These are phyloP conservation scores for Stylosanthes scabra DNA, from an alignment of 331 rosid genomes.

Conservation along the genomic window DNA sequence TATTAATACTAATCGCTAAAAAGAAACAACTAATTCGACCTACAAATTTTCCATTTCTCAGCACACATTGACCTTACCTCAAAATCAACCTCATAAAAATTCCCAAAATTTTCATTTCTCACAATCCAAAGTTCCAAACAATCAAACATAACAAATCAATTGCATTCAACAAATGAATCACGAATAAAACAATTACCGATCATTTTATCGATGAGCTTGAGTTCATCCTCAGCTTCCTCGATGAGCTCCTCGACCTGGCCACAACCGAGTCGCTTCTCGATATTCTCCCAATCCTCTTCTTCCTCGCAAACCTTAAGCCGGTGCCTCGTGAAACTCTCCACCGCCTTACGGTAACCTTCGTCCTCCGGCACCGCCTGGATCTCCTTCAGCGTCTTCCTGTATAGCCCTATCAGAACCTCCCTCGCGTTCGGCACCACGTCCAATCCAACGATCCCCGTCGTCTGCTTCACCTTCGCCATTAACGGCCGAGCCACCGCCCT, in stretches of 20 bases:
- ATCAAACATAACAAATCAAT: neutral
- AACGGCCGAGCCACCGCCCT: slow-evolving; percentile 84
- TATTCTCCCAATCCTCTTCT: slow-evolving; percentile 79
- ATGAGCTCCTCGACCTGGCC: slow-evolving; percentile 97
- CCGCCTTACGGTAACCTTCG: slow-evolving; percentile 92
- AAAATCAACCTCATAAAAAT: too few relatives aligned
- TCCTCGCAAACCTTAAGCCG: slow-evolving; percentile 77
- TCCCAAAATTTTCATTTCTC: neutral
- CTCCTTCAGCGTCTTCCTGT: slow-evolving; percentile 80
- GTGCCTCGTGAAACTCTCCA: slow-evolving; percentile 76
- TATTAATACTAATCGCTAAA: too few relatives aligned
- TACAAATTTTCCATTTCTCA: too few relatives aligned
- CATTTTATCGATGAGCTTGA: slow-evolving; percentile 75
- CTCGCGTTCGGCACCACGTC: slow-evolving; percentile 90
- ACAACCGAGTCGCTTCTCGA: slow-evolving; percentile 74
- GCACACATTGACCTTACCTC: too few relatives aligned
- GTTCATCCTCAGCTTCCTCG: slow-evolving; percentile 90
- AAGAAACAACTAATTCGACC: too few relatives aligned
- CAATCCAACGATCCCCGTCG: slow-evolving; percentile 87
- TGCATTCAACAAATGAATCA: neutral
- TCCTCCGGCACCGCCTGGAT: slow-evolving; percentile 86
- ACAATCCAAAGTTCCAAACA: neutral
- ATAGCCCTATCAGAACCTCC: slow-evolving; percentile 75
- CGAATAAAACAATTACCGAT: slow-evolving; percentile 47
- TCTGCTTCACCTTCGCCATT: slow-evolving; percentile 81